Base-by-base conservation (phyloP, 208 protist species). In the Leishmania mexicana region DNA sequence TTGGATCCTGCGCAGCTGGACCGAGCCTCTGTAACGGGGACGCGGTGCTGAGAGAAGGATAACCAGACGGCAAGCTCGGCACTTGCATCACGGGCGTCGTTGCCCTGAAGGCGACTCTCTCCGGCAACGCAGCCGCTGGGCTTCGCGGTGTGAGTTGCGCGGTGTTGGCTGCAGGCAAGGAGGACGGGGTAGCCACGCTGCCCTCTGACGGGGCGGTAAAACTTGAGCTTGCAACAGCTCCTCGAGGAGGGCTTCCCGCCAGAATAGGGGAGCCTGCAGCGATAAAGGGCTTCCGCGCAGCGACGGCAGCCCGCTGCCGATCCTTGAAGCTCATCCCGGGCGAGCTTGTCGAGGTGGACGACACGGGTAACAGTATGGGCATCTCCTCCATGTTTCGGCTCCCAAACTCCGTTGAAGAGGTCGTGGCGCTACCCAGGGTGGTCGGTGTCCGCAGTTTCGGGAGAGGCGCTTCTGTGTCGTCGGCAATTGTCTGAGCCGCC, bases 291-390 rank as follows among this genome's bases (percentile, higher is more conserved):
- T 45, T 75, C 47, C 78, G 62, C 24, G 35, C 0, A 15, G 68
- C 72, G 2, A 74, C 73, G 2, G 65, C 74, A 7, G 68, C 76
- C 8, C 81, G 81, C 51, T 84, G 81, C 21, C 75, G 64, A 31
- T 80, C 64, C 57, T 84, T 84, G 51, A 84, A 84, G 81, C 81
- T 84, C 40, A 79, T 28, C 40, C 67, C 76, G 1, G 75, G 65
- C 1, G 76, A 80, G 67, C 68, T 77, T 40, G 45, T 60, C 0
- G 81, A 80, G 28, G n/a, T 1, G 6, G 65, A 21, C 21, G 76
- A 84, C 10, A 62, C 42, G 3, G 64, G 28, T 1, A 42, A 47
- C 35, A 51, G 57, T 54, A 24, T 31, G 47, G 62, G 68, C 8
- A 42, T 8, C 38, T 40, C 51, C 57, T 78, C 57, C 57, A 31